Base-by-base conservation (phyloP, 306 rosid species). In the Pyrus pyrifolia region DNA sequence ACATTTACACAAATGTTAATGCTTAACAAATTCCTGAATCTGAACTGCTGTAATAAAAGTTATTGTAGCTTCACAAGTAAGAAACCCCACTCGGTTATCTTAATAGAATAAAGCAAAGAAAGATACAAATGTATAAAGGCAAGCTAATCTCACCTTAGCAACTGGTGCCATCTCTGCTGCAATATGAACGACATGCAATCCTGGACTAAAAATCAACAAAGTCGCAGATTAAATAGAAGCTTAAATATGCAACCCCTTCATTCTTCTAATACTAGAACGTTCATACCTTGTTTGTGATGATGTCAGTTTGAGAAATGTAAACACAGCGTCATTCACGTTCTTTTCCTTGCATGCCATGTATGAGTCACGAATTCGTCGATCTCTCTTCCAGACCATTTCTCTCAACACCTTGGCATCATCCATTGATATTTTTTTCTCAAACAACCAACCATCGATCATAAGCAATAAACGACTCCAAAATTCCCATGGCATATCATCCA, bases 141-240 rank as follows among this genome's bases (percentile, higher is more conserved):
- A 78, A 69, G 80, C 73, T 46, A 64, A 79, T 70, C 81, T 87
- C 73, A 85, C 99, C 97, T 92, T 95, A 81, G 99, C 99, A 44
- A 95, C 96, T 31, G 99, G 99, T 78, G 99, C 99, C 97, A 95
- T 88, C 96, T 95, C 99, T 74, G 96, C 99, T 55, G 99, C 99
- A 80, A 95, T 85, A 75, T 92, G 99, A 83, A 95, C 29, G 81
- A 95, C 87, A 78, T 89, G 62, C 80, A 95, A 87, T 89, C 93
- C 99, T 82, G 88, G 83, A 87, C 99, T 95, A 80, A 58, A 86
- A 81, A 78, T 80, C 73, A 88, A 82, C 83, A 86, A 82, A 79
- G 80, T 76, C 74, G 67, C 53, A 73, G 70, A 88, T 89, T 74
- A 87, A 83, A 85, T 76, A 76, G 62, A 46, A 61, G 82, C 76